Percentiles rank a stretch among this genome's conserved stretches.
phyloP scores from a whole-genome alignment of 1,284 basidiomycete species.

The Tremellales sp. region DNA sequence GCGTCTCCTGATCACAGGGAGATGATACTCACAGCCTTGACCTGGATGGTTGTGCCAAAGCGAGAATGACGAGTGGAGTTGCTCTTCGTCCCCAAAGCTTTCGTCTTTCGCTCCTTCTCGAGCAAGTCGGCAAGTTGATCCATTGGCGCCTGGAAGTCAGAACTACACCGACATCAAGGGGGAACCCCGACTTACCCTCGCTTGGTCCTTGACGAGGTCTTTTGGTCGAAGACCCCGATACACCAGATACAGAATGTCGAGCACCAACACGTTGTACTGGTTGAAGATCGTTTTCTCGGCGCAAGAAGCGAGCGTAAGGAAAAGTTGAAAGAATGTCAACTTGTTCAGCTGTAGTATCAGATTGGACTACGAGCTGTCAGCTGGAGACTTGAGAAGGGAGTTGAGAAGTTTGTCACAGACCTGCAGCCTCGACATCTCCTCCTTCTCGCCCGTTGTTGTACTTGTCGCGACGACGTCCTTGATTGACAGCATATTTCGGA shows the following conservation, averaged over 20 bases:
- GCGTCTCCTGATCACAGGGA: too few species aligned
- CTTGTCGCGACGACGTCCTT: conserved; percentile 70
- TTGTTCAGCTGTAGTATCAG: conserved; percentile 68
- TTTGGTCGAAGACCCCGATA: conserved; percentile 69
- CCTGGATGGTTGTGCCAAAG: conserved; percentile 85
- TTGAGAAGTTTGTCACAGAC: conserved; percentile 20
- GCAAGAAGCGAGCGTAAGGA: conserved; percentile 78
- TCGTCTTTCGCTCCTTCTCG: conserved; percentile 62
- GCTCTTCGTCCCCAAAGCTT: conserved; percentile 52
- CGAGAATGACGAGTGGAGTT: conserved; percentile 76
- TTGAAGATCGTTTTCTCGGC: conserved; percentile 69
- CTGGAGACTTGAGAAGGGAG: neutral
- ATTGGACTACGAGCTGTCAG: conserved; percentile 51
- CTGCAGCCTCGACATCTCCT: conserved; percentile 71
- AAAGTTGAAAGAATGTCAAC: conserved; percentile 68
- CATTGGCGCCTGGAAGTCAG: conserved; percentile 55
- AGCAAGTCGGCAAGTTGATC: conserved; percentile 65
- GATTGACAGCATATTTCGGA: conserved; percentile 86
- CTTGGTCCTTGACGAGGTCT: conserved; percentile 62
- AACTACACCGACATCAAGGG: neutral
- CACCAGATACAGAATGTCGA: conserved; percentile 85
- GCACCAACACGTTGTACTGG: conserved; percentile 75
- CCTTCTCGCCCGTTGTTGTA: conserved; percentile 65
- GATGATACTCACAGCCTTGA: conserved; percentile 59
- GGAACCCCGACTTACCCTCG: conserved; percentile 55